Evolutionary conservation across 2,329 filamentous ascomycete species (phyloP), one percentile per base, ranked within the genome.

Genomic region (Gnomoniopsis sp.): DNA sequence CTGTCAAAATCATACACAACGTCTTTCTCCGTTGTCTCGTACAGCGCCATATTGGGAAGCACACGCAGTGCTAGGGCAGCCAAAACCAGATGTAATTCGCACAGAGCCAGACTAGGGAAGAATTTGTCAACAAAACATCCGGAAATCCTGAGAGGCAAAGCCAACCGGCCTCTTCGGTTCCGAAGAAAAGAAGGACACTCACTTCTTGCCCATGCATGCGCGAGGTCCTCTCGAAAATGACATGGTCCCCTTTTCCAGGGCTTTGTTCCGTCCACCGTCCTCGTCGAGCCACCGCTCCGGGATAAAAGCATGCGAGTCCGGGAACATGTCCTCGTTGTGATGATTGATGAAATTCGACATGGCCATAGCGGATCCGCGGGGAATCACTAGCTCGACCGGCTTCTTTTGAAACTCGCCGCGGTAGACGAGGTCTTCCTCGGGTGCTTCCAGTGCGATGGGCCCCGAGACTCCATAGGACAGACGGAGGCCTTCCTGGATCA

Each of bases 181-280:
- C 4, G 1, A 36, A 36, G 14, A 36, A n/a, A 46, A 22, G 15
- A 26, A 26, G 11, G n/a, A 30, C 30, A 65, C 66, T 64, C 46
- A 69, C 67, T 68, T 66, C 59, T 66, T 66, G 1, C 66, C 67
- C 11, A 65, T 11, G 30, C 66, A 69, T 14, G 33, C 49, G n/a
- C 67, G 60, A 23, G 61, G 67, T 10, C 67, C 67, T 54, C 60
- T 68, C 11, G 55, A 59, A 34, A 56, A 56, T 3, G 47, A 14
- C 17, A 41, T 56, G 1, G 43, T 26, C 36, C 19, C 19, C 15
- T 38, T 48, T 4, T 56, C 36, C n/a, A 49, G 17, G 11, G 15
- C 43, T 23, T 44, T 56, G 8, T 30, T 22, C 21, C 53, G 44
- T 10, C 19, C 48, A 11, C 47, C 36, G 23, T 50, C 34, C 0